Base-by-base conservation (phyloP, 1,284 basidiomycete genomes). In the Cronartium quercuum region DNA sequence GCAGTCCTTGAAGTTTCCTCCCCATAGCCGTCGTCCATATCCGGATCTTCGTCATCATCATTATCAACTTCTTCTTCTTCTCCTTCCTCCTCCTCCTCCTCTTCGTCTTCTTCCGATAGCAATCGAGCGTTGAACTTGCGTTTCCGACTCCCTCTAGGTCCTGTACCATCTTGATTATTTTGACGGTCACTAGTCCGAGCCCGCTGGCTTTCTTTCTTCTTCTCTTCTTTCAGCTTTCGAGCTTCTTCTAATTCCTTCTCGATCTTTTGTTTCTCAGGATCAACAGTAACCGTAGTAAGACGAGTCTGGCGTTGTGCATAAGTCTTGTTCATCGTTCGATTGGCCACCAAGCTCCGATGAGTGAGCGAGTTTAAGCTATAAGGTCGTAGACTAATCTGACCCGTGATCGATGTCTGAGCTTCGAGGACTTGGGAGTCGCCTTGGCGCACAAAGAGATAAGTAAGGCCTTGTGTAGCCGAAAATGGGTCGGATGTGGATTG, bases 401-500 rank as follows among this genome's bases (percentile, higher is more conserved):
- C 92, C 1, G 90, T 89, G 76, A 95, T 85, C 76, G 90, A 85
- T 0, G 89, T 88, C 81, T 94, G 91, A 29, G 91, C 86, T 82
- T 94, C 91, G 51, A 94, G 85, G 24, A 95, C 87, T 77, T 90
- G 88, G 6, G 90, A 90, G 66, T 90, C 88, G 79, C 90, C 89
- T 83, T 95, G 92, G 78, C 94, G 91, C 12, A 92, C 91, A 76
- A 93, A 91, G 76, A 94, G 88, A 83, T 94, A 95, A 7, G 91
- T 80, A 6, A 82, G 34, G 10, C 69, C 69, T 65, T 64, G 69
- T 42, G 68, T 42, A 15, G 18, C 24, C 35, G 57, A 7, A 35
- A 21, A 12, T 21, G 15, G 34, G 37, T 38, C 51, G 37, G 40
- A 12, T 18, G 13, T 29, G 37, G 24, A 42, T 34, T 15, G 44